Percentiles rank a stretch among this genome's conserved stretches.
Conservation (phyloP, 805 yeast species). For the Priceomyces haplophilus region DNA sequence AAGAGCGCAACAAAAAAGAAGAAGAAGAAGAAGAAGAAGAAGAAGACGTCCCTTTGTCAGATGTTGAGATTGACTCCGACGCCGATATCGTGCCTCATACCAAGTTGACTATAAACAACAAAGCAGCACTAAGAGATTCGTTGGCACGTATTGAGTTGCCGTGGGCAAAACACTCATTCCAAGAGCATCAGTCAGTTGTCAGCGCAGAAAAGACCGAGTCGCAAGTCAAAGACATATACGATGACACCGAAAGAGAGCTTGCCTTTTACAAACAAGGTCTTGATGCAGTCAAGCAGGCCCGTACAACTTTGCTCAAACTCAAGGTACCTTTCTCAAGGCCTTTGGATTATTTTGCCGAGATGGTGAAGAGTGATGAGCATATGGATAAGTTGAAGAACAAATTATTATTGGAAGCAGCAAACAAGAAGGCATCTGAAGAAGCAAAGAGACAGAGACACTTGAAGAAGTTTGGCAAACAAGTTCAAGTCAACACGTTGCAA, state of each 20-base stretch:
- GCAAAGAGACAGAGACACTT: constrained; percentile 91
- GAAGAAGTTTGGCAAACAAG: constrained; percentile 97
- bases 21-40: constrained; percentile 62
- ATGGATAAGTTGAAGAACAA: constrained; percentile 90
- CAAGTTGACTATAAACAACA: constrained; percentile 83
- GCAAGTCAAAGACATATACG: constrained; percentile 81
- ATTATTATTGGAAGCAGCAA: constrained; percentile 72
- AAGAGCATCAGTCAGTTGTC: constrained; percentile 77
- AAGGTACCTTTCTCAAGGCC: constrained; percentile 92
- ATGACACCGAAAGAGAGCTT: constrained; percentile 92
- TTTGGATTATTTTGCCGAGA: constrained; percentile 93
- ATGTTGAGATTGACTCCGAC: constrained; percentile 88
- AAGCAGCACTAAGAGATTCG: constrained; percentile 73
- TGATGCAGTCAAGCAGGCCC: constrained; percentile 73
- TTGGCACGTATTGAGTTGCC: constrained; percentile 66
- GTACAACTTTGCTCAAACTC: constrained; percentile 60
- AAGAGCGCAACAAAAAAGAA: constrained; percentile 51
- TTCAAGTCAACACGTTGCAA: constrained; percentile 88
- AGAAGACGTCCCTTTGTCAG: constrained; percentile 84
- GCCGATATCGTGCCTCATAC: constrained; percentile 93
- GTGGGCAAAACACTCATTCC: constrained; percentile 64
- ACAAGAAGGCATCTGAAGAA: constrained; percentile 87
- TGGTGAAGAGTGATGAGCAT: constrained; percentile 97
- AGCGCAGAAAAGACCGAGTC: constrained; percentile 59
- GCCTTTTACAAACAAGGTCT: constrained; percentile 94